Evolutionary conservation across 495 filamentous ascomycete species (phyloP), one percentile per base, ranked within the genome.

Genomic region (Acidiella bohemica): DNA sequence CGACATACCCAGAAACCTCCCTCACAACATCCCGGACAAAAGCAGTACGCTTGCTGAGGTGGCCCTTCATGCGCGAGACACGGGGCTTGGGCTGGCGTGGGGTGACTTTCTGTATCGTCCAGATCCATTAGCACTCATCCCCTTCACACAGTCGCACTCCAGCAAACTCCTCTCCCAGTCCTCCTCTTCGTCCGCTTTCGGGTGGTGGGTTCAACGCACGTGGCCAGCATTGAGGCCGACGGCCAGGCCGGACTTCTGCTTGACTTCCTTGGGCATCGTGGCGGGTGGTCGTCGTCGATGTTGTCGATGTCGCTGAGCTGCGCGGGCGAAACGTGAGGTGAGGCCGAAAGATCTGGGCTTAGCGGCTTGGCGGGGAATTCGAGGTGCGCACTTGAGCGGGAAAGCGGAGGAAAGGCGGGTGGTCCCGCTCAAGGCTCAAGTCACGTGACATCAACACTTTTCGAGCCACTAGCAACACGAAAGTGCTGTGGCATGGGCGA

Each of bases 11-110:
- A 59, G 80, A 68, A 59, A 95, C 90, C 70, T 96, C 90, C 72
- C 85, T 88, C 59, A 93, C 83, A 61, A 96, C 81, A 59, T 90
- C 81, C 53, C 83, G 72, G 48, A 94, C 88, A 67, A 96, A 95
- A 47, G 78, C 75, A 50, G 90, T 96, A 49, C 83, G 73, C 74
- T 85, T 87, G 67, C 82, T 88, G 59, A 87, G 70, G 61, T 84
- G 76, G 51, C 90, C 90, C 72, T 93, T 93, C 63, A 75, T 81
- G 47, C 81, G 74, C 57, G 82, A 90, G 59, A 93, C 78, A 54
- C 81, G 75, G 59, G 76, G 77, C 74, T 93, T 93, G 62, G 73
- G 68, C 60, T 78, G 78, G 59, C 84, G 75, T 50, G 82, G 68
- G 53, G 84, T 93, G 65, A 87, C 87, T 79, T 93, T 93, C 85